Evolutionary conservation across 1,139 yeast species (phyloP).

Genomic region (Saccharomyces hybrid): DNA sequence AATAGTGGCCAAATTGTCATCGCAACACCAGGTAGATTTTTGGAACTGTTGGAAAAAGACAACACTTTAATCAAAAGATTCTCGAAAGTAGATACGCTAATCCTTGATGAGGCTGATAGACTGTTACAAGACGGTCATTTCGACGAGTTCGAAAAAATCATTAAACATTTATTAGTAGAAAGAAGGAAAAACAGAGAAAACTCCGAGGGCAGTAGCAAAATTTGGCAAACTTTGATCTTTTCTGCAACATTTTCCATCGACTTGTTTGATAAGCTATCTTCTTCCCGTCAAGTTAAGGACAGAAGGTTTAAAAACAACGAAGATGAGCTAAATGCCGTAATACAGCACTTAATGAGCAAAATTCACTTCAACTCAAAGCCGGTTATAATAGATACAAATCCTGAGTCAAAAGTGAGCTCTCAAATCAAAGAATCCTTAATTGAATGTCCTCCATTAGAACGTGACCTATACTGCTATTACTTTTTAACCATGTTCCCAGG

Average conservation of each 20-base stretch:
- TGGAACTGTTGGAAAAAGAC: slow-evolving; percentile 69
- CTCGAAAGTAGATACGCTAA: slow-evolving; percentile 60
- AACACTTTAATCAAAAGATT: slow-evolving; percentile 47
- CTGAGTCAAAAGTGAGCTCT: slow-evolving; percentile 71
- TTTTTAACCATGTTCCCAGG: slow-evolving; percentile 85
- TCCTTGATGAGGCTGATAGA: slow-evolving; percentile 97
- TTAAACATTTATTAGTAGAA: slow-evolving; percentile 44
- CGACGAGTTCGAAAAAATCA: slow-evolving; percentile 79
- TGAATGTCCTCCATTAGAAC: slow-evolving; percentile 85
- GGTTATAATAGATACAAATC: slow-evolving; percentile 73
- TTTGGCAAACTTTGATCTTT: slow-evolving; percentile 87
- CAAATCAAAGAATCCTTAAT: slow-evolving; percentile 78
- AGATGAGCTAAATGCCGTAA: slow-evolving; percentile 49
- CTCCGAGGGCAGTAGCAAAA: slow-evolving; percentile 26
- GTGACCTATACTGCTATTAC: slow-evolving; percentile 86
- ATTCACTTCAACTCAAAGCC: slow-evolving; percentile 58
- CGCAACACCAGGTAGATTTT: slow-evolving; percentile 93
- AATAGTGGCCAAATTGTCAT: slow-evolving; percentile 74
- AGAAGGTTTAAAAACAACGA: slow-evolving; percentile 34
- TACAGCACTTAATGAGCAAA: slow-evolving; percentile 49
- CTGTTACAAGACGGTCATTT: slow-evolving; percentile 93
- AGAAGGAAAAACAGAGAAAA: slow-evolving; percentile 16
- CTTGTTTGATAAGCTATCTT: slow-evolving; percentile 65
- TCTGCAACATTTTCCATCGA: slow-evolving; percentile 91
- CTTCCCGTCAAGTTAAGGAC: slow-evolving; percentile 36